Base-by-base conservation (phyloP, 2,329 filamentous ascomycete genomes). In the Colletotrichum chlorophyti region DNA sequence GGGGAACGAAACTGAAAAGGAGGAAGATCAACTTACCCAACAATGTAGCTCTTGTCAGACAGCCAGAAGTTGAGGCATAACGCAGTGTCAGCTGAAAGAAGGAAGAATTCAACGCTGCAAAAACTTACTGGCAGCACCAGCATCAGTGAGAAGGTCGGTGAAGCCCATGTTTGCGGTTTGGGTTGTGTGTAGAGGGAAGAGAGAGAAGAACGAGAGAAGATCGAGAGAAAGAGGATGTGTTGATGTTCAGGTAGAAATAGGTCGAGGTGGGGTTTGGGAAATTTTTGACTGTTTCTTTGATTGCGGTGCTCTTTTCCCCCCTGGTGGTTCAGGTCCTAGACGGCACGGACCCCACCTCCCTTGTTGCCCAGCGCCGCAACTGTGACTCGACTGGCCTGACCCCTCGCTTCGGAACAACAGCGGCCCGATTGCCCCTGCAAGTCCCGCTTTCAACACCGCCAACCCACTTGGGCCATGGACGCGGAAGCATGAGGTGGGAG, bases 11-110 rank as follows among this genome's bases (percentile, higher is more conserved):
- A 17, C 12, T 54, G 23, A 26, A 40, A 7, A 17, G 6, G 12
- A 21, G 38, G 31, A 38, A n/a, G 32, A 11, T 32, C 15, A 53
- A 86, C 91, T 74, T 89, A 93, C 91, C 91, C 91, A 79, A 88
- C 80, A 71, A 94, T 88, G 82, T 94, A 94, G 79, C 87, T 91
- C 73, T 89, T 86, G 72, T 88, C 91, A 74, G 81, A 83, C 73
- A 90, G 80, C 86, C 86, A 91, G 80, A 77, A 84, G 82, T 91
- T 88, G 69, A 91, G 85, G 70, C 88, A 85, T 88, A 72, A 70
- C 63, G 67, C 69, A 60, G 69, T 64, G 64, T 73, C 65, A 71
- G 65, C 31, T 48, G 54, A 59, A 54, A 43, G 48, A 54, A 37
- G 60, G 41, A 42, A 74, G 40, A 50, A 58, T 54, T 57, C 49